Conservation (phyloP, 805 yeast species). For the Lachancea cidri region DNA sequence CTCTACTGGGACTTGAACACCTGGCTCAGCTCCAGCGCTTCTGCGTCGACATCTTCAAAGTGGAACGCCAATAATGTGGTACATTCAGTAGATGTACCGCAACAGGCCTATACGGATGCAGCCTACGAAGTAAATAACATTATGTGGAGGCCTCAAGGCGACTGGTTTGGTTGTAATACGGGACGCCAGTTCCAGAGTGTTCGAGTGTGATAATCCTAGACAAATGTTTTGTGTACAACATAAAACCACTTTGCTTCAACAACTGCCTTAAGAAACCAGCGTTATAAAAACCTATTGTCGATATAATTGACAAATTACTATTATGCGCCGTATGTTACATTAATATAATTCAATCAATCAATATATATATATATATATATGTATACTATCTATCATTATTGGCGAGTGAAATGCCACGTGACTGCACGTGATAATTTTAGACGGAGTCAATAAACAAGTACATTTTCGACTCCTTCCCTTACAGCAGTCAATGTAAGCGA, state of each 20-base stretch:
- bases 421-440: no score
- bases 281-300: no score
- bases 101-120: constrained; percentile 52
- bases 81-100: constrained; percentile 26
- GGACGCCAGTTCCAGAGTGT: constrained; percentile 69
- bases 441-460: not conserved
- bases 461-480: not conserved
- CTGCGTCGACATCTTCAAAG: constrained; percentile 9
- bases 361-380: no score
- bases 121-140: constrained; percentile 67
- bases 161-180: constrained; percentile 73
- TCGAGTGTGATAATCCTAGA: constrained; percentile 1
- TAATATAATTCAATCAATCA: no score
- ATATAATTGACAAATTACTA: no score
- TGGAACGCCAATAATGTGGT: constrained; percentile 15
- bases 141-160: constrained; percentile 66
- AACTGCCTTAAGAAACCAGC: no score
- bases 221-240: no score
- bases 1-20: constrained; percentile 58
- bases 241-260: no score
- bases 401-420: no score
- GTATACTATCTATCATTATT: no score
- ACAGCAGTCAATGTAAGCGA: not conserved
- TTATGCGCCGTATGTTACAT: no score
- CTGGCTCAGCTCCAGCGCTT: constrained; percentile 13